Evolutionary conservation across 192 early-diverging fungal genomes (phyloP).

Genomic region (Podila epigama): DNA sequence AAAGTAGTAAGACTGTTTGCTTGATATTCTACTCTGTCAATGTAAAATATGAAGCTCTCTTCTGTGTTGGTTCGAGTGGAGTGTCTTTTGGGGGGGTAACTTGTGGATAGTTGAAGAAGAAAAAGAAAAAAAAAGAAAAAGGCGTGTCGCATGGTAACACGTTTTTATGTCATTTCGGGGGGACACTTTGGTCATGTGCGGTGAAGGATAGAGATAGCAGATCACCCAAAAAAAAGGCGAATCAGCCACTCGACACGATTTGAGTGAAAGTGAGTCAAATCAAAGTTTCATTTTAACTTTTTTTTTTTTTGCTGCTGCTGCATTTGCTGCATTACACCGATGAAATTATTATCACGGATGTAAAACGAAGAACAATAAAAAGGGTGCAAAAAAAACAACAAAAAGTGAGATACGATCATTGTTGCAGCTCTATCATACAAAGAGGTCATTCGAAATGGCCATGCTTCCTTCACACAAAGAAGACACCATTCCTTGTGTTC

Average conservation of each 20-base stretch:
- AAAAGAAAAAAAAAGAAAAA: constrained; percentile 4
- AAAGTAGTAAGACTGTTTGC: constrained; percentile 1
- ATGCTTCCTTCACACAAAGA: too few relatives aligned
- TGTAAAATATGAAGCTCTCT: constrained; percentile 14
- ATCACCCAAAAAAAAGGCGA: neutral
- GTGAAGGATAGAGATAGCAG: neutral
- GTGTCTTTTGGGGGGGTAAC: neutral
- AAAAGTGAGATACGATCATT: too few relatives aligned
- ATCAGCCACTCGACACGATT: neutral
- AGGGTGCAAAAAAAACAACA: too few relatives aligned
- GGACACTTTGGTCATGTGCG: neutral
- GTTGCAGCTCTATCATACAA: too few relatives aligned
- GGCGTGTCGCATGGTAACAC: too few relatives aligned
- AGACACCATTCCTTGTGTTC: too few relatives aligned
- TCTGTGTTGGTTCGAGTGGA: neutral
- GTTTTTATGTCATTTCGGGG: neutral
- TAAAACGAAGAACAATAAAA: too few relatives aligned
- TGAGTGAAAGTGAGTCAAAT: neutral
- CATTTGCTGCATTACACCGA: too few relatives aligned
- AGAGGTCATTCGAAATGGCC: too few relatives aligned
- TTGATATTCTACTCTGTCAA: constrained; percentile 25
- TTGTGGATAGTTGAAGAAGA: neutral
- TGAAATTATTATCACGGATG: too few relatives aligned
- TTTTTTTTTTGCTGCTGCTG: too few relatives aligned
- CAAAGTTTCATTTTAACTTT: too few relatives aligned